A percentile compares a stretch with the other conserved stretches of the same genome.
phyloP scores from a whole-genome alignment of 805 yeast species.

The Pichia eremophila region DNA sequence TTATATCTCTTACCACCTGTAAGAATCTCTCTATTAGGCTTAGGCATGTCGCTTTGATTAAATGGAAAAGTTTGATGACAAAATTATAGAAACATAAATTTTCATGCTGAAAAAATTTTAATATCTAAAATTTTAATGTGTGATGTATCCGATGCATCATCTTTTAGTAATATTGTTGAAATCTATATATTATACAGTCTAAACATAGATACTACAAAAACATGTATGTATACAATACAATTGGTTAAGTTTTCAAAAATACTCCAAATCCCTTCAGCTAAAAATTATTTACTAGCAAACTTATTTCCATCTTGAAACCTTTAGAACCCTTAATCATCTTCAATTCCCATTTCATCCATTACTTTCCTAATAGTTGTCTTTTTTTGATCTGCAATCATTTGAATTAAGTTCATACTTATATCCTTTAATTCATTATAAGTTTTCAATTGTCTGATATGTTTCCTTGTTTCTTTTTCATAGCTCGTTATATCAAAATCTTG shows the following conservation, averaged over 20 bases:
- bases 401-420: constrained; percentile 45
- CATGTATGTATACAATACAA: too few species aligned
- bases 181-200: too few species aligned
- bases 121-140: too few species aligned
- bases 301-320: too few species aligned
- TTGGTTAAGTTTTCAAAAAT: too few species aligned
- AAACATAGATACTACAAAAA: too few species aligned
- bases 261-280: too few species aligned
- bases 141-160: too few species aligned
- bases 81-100: not conserved
- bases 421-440: constrained; percentile 58
- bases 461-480: constrained; percentile 33
- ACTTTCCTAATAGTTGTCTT: constrained; percentile 37
- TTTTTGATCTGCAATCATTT: constrained; percentile 53
- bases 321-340: constrained; percentile 9
- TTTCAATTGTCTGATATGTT: constrained; percentile 44
- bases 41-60: constrained; percentile 14
- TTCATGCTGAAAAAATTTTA: not conserved
- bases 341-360: constrained; percentile 42
- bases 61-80: too few species aligned
- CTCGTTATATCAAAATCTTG: not conserved
- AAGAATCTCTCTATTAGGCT: constrained; percentile 71
- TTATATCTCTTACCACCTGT: constrained; percentile 81
- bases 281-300: too few species aligned
- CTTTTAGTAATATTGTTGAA: too few species aligned